Evolutionary conservation across 352 stramenopile genomes (phyloP).

Genomic region (Phytopythium boreale): DNA sequence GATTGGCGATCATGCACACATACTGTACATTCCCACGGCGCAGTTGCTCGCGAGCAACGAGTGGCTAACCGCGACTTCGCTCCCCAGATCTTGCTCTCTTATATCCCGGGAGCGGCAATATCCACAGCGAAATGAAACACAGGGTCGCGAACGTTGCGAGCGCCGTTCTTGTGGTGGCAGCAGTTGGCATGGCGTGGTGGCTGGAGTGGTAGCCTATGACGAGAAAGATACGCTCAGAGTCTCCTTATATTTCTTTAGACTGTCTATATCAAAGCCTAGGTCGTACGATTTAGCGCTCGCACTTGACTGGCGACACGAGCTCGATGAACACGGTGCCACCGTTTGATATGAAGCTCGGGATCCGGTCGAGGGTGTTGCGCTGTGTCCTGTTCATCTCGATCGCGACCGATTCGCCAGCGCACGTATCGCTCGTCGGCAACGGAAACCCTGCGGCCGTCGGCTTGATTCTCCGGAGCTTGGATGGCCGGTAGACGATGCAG

Average conservation of each 20-base stretch:
- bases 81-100: too few species aligned
- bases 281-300: background rate
- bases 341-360: conserved; percentile 3
- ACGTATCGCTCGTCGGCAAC: background rate
- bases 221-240: too few species aligned
- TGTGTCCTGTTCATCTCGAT: background rate
- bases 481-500: conserved; percentile 25
- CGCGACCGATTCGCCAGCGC: background rate
- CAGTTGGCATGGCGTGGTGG: too few species aligned
- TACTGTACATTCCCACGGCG: background rate
- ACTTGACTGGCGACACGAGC: background rate
- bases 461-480: background rate
- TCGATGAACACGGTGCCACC: background rate
- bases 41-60: background rate
- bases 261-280: background rate
- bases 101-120: too few species aligned
- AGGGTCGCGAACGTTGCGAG: background rate
- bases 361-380: conserved; percentile 1
- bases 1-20: background rate
- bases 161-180: background rate
- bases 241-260: too few species aligned
- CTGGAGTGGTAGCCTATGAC: too few species aligned
- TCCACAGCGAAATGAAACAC: background rate
- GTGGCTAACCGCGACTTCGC: background rate
- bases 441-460: background rate